phyloP scores from a whole-genome alignment of 2,329 filamentous ascomycete genomes.

The Verticillium dahliae region DNA sequence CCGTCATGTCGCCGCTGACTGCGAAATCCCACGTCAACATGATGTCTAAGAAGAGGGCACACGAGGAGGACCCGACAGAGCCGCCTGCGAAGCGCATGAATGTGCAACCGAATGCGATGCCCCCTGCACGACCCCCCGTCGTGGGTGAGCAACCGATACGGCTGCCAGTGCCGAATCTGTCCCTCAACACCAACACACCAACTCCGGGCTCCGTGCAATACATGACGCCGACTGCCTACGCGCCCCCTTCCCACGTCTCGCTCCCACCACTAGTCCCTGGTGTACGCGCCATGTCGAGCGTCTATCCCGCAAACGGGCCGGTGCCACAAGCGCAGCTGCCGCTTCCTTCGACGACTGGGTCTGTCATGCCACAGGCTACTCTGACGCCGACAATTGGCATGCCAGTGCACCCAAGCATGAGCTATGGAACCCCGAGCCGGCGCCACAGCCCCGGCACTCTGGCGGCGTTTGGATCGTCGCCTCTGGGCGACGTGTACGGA shows the following conservation, averaged over 20 bases:
- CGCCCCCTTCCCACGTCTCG: slow-evolving; percentile 42
- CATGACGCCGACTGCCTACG: slow-evolving; percentile 30
- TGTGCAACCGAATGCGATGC: slow-evolving; percentile 18
- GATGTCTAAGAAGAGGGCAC: slow-evolving; percentile 41
- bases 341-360: slow-evolving; percentile 6
- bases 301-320: slow-evolving; percentile 47
- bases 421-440: slow-evolving; percentile 46
- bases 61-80: slow-evolving; percentile 43
- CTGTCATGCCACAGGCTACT: slow-evolving; percentile 9
- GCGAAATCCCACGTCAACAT: slow-evolving; percentile 31
- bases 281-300: slow-evolving; percentile 69
- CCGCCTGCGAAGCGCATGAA: slow-evolving; percentile 47
- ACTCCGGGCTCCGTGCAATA: slow-evolving; percentile 20
- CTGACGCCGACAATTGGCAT: slow-evolving; percentile 7
- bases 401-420: slow-evolving; percentile 21
- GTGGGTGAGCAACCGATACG: slow-evolving; percentile 31
- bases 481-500: slow-evolving; percentile 56
- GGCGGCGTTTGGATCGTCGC: slow-evolving; percentile 59
- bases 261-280: slow-evolving; percentile 55
- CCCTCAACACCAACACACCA: slow-evolving; percentile 46
- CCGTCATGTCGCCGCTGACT: slow-evolving; percentile 40
- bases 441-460: slow-evolving; percentile 44
- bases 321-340: slow-evolving; percentile 16
- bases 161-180: slow-evolving; percentile 66
- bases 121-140: slow-evolving; percentile 5